phyloP scores from a whole-genome alignment of 257 asterid genomes.

The Misopates orontium region DNA sequence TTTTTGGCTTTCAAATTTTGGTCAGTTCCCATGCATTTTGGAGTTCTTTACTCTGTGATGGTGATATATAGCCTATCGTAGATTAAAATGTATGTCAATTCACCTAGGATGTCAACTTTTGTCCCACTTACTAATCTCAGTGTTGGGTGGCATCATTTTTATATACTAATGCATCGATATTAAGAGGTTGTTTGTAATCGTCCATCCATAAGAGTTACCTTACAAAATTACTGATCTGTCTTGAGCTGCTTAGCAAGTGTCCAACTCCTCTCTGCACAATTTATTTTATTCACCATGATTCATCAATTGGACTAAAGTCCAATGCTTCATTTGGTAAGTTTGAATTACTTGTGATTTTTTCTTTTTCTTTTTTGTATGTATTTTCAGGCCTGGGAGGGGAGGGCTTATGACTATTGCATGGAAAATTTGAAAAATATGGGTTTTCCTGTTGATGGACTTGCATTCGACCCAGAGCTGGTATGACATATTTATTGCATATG shows the following conservation, averaged over 20 bases:
- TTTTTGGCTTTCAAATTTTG: background rate
- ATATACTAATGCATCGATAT: background rate
- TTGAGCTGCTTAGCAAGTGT: slow-evolving; percentile 15
- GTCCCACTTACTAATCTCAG: background rate
- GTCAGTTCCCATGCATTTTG: background rate
- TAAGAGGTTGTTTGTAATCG: background rate
- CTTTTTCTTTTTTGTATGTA: background rate
- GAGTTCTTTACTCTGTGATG: background rate
- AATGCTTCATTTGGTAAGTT: slow-evolving; percentile 13
- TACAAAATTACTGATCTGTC: slow-evolving; percentile 11
- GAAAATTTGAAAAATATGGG: slow-evolving; percentile 76
- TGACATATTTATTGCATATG: slow-evolving; percentile 13
- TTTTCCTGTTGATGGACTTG: slow-evolving; percentile 87
- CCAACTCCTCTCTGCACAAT: background rate
- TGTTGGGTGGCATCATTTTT: slow-evolving; percentile 13
- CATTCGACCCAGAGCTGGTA: slow-evolving; percentile 91
- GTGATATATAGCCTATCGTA: slow-evolving; percentile 1
- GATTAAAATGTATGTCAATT: slow-evolving; percentile 1
- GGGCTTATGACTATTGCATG: slow-evolving; percentile 93
- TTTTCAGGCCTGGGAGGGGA: slow-evolving; percentile 93
- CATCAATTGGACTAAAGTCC: slow-evolving; percentile 1
- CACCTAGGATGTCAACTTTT: background rate
- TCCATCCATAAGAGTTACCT: slow-evolving; percentile 9
- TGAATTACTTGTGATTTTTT: slow-evolving; percentile 10
- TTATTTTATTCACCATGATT: background rate